phyloP scores from a whole-genome alignment of 2,329 filamentous ascomycete genomes.

The Cladosporium sp. region DNA sequence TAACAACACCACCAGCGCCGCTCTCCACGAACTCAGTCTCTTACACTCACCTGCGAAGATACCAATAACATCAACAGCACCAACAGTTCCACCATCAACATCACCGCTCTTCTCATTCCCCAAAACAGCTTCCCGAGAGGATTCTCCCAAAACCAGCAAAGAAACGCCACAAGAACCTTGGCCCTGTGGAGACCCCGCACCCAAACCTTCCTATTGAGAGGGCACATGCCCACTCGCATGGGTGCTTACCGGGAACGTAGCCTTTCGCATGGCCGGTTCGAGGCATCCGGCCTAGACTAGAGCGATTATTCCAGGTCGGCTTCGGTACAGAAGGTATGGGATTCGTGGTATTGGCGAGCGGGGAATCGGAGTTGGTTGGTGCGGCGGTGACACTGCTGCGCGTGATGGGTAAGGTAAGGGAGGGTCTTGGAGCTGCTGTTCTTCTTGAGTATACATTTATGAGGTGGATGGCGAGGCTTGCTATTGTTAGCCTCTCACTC shows the following conservation, averaged over 20 bases:
- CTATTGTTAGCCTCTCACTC: no score
- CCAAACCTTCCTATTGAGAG: background rate
- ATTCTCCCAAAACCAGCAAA: background rate
- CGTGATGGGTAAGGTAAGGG: no score
- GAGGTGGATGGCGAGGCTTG: no score
- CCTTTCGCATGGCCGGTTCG: background rate
- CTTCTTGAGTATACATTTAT: no score
- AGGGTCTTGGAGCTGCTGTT: no score
- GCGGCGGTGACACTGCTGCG: no score
- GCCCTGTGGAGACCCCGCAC: slow-evolving; percentile 6
- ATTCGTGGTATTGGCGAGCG: slow-evolving; percentile 4
- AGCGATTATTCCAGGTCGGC: background rate
- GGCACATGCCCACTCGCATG: background rate
- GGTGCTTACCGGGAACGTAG: background rate
- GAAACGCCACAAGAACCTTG: slow-evolving; percentile 5
- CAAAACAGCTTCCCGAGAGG: background rate
- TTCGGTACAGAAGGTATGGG: background rate
- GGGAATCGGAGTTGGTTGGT: background rate
- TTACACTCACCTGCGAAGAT: background rate
- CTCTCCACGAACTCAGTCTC: background rate
- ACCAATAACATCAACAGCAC: background rate
- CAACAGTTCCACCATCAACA: background rate
- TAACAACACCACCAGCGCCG: background rate
- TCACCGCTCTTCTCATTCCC: background rate
- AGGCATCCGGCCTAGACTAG: slow-evolving; percentile 4